A percentile compares a stretch with the other conserved stretches of the same genome.
Evolutionary conservation across 2,329 filamentous ascomycete species (phyloP).

Genomic region (Hortaea werneckii): DNA sequence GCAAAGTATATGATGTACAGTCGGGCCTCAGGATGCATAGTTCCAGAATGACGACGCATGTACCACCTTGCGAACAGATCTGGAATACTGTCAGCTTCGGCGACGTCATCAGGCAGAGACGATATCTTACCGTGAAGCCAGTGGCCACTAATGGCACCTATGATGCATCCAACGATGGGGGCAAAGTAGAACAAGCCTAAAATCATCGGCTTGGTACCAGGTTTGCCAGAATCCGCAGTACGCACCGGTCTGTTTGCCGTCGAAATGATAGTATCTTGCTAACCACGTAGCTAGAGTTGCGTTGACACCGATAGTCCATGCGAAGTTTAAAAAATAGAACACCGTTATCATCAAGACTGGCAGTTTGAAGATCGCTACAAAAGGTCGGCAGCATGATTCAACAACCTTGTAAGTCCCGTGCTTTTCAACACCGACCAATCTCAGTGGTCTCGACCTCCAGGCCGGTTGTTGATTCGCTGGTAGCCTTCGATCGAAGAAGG

Average conservation of each 20-base stretch:
- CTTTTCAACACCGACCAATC: conserved; percentile 25
- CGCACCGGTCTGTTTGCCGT: conserved; percentile 18
- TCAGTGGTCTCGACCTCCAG: conserved; percentile 14
- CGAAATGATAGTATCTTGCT: conserved; percentile 29
- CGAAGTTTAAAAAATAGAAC: conserved; percentile 29
- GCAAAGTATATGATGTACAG: conserved; percentile 40
- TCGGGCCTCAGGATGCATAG: conserved; percentile 49
- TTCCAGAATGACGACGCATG: conserved; percentile 34
- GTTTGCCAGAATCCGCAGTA: neutral
- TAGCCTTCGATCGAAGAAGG: conserved; percentile 38
- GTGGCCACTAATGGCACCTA: conserved; percentile 47
- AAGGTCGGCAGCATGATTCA: conserved; percentile 23
- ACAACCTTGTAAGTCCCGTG: conserved; percentile 13
- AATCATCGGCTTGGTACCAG: neutral
- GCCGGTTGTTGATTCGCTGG: conserved; percentile 5
- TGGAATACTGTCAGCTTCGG: neutral
- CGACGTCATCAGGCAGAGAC: neutral
- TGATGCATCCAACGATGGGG: conserved; percentile 43
- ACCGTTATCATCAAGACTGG: conserved; percentile 26
- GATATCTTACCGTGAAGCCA: conserved; percentile 45
- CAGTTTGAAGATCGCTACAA: conserved; percentile 29
- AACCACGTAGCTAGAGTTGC: conserved; percentile 13
- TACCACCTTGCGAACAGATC: neutral
- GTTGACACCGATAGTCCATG: conserved; percentile 15
- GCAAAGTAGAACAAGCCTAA: conserved; percentile 48